Evolutionary conservation across 2,329 filamentous ascomycete genomes (phyloP), one percentile per base, ranked within the genome.

Genomic region (Hypoxylon sp.): DNA sequence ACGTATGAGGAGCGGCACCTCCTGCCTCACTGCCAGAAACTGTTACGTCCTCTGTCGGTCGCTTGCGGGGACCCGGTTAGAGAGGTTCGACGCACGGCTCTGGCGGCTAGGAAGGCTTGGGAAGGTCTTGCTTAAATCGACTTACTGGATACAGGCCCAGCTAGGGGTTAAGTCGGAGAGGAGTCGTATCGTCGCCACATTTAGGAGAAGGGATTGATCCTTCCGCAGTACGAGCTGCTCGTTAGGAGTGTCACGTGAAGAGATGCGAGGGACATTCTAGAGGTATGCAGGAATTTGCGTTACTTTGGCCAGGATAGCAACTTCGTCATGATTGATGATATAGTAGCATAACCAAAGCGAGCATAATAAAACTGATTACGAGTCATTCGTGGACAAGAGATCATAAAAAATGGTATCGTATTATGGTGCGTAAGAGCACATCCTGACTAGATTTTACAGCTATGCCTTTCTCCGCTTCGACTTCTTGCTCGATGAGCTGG

Each of bases 51-150:
- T 54, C 71, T 88, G 63, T 81, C 82, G 1, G 70, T 78, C 7
- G 85, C 85, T 1, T 86, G 85, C 52, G 86, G 86, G 1, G 85
- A 88, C 67, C 74, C 78, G 5, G 82, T 86, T 7, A 78, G 87
- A 46, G 84, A 85, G 64, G 79, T 88, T 46, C 80, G 87, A 48
- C 82, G 78, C 59, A 79, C 78, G 48, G 86, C 86, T 16, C 78
- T 85, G 55, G 69, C 75, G 62, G 84, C 85, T 3, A 80, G 84
- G 57, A 78, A 77, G 53, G 81, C 80, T 5, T 88, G 86, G 86
- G 77, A 76, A 2, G 77, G 73, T 61, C 64, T 82, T 52, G 71
- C 68, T 9, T 78, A 29, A 34, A 23, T 14, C 12, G 14, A 41
- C 12, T 25, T 29, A n/a, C 21, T 27, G 21, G 11, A 11, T 29